A percentile compares a stretch with the other conserved stretches of the same genome.
Evolutionary conservation across 768 basidiomycete genomes (phyloP).

Genomic region (Cystofilobasidium macerans): DNA sequence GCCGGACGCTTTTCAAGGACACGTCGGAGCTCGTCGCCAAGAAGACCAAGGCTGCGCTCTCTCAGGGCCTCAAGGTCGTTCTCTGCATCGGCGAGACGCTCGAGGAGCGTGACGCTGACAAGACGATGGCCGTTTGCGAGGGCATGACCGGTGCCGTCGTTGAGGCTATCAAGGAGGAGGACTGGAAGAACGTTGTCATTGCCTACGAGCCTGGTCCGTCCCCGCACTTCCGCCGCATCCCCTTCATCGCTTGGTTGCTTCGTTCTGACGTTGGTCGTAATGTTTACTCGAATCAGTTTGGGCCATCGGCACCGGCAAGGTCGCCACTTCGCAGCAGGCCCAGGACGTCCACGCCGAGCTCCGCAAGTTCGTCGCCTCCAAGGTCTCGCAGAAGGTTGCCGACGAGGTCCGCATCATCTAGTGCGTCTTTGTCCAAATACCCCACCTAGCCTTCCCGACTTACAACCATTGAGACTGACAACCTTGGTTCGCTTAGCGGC

Average conservation of each 20-base stretch:
- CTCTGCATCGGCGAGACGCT: slow-evolving; percentile 95
- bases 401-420: slow-evolving; percentile 77
- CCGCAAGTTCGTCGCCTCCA: slow-evolving; percentile 57
- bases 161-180: slow-evolving; percentile 45
- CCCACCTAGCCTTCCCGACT: too few relatives aligned
- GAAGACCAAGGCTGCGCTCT: slow-evolving; percentile 76
- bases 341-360: slow-evolving; percentile 82
- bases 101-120: slow-evolving; percentile 63
- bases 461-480: neutral
- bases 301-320: slow-evolving; percentile 97
- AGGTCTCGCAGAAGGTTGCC: slow-evolving; percentile 60
- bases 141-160: slow-evolving; percentile 69
- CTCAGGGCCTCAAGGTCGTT: slow-evolving; percentile 67
- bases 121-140: slow-evolving; percentile 70
- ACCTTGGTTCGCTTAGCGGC: slow-evolving; percentile 41
- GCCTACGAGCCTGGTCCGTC: slow-evolving; percentile 72
- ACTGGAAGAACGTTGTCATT: slow-evolving; percentile 89
- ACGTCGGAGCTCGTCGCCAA: slow-evolving; percentile 62
- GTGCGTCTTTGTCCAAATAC: slow-evolving; percentile 8
- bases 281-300: slow-evolving; percentile 47
- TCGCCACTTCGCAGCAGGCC: slow-evolving; percentile 76
- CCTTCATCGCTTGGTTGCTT: neutral
- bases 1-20: slow-evolving; percentile 84
- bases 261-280: too few relatives aligned
- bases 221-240: neutral